Conservation (phyloP, 257 asterid genomes). For the Solanum chiquidenum region DNA sequence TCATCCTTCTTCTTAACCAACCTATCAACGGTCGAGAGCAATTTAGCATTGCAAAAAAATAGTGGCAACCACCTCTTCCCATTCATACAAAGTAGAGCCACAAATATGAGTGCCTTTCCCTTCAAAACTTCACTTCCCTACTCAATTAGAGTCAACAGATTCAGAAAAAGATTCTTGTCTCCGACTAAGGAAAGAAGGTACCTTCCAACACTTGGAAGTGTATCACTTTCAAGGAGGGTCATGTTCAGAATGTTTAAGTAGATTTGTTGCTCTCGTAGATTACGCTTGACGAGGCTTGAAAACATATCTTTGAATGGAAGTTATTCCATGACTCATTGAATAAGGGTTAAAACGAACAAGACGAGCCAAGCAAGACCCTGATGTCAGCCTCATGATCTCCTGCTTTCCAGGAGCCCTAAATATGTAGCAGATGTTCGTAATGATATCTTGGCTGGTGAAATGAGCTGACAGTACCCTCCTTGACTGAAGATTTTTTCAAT, state of each 20-base stretch:
- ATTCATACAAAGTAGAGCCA: no score
- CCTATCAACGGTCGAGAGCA: no score
- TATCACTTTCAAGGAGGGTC: slow-evolving; percentile 15
- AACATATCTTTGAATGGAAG: slow-evolving; percentile 67
- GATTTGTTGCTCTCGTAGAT: slow-evolving; percentile 94
- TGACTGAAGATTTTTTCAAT: no score
- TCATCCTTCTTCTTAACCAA: no score
- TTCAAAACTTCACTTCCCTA: no score
- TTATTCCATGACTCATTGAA: slow-evolving; percentile 64
- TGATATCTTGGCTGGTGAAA: no score
- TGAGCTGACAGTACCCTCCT: no score
- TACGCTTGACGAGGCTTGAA: slow-evolving; percentile 72
- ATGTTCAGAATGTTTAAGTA: no score
- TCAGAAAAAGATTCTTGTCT: slow-evolving; percentile 46
- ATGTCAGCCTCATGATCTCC: slow-evolving; percentile 82
- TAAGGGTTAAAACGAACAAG: slow-evolving; percentile 68
- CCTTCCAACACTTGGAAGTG: slow-evolving; percentile 52
- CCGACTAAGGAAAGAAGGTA: slow-evolving; percentile 64
- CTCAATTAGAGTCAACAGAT: no score
- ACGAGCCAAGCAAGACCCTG: slow-evolving; percentile 94
- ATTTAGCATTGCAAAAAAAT: no score
- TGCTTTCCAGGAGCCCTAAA: slow-evolving; percentile 46
- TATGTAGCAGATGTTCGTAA: slow-evolving; percentile 2
- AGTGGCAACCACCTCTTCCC: no score
- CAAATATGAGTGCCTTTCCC: no score